Evolutionary conservation across 768 basidiomycete species (phyloP), one percentile per base, ranked within the genome.

Genomic region (Rhizopogon salebrosus): DNA sequence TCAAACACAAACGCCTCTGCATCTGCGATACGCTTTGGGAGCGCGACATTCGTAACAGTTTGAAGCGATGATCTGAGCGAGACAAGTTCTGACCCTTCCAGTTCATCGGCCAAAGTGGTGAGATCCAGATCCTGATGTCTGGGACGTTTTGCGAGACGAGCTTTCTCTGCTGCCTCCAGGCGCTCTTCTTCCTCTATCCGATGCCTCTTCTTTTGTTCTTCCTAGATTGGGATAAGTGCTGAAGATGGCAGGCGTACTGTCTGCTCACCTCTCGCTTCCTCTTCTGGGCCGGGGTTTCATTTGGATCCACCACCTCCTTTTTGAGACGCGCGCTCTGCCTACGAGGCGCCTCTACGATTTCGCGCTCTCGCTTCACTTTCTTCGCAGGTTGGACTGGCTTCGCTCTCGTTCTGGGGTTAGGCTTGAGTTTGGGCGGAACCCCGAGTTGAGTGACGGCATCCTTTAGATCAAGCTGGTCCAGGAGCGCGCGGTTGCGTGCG

Each of bases 401-500:
- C 4, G 79, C 79, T 55, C 70, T 77, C 4, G 64, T 51, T 54
- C 72, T 75, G 7, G 68, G 54, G 26, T 68, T 58, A 52, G 63
- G 70, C 46, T 72, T 76, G 54, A 57, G 69, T 53, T 66, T 80
- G 16, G 56, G 69, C 9, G 75, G 64, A 9, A 81, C 61, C 18
- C 76, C 75, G 7, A 88, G 72, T 14, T 71, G 65, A 5, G 72
- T 68, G 35, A 76, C 75, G 1, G 80, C 81, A 58, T 79, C 79
- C 60, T 80, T 78, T 29, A 89, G 73, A 16, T 87, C 81, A 16
- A 92, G 78, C 61, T 89, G 70, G 57, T 87, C 83, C 35, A 93
- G 74, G 8, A 92, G 72, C 3, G 81, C 84, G 39, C 80, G 83
- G 64, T 93, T 93, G 48, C 87, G 79, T 11, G 87, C 89, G 41